Conservation (phyloP, 2,329 filamentous ascomycete species). For the Alternaria rosae region DNA sequence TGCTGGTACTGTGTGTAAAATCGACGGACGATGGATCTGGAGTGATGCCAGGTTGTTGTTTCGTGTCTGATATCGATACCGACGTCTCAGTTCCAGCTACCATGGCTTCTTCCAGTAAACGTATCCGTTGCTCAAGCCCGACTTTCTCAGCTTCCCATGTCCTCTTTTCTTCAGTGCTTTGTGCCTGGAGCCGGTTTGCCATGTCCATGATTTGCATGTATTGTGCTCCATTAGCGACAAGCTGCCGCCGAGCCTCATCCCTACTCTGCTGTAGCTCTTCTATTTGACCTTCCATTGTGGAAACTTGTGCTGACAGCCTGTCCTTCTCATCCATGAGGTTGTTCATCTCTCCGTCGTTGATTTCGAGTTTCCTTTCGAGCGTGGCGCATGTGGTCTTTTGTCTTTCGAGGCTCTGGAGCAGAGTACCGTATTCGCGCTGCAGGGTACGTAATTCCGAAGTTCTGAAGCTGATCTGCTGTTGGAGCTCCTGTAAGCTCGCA, state of each 20-base stretch:
- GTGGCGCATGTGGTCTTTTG: conserved; percentile 59
- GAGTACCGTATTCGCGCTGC: conserved; percentile 62
- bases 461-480: conserved; percentile 63
- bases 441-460: conserved; percentile 61
- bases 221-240: conserved; percentile 56
- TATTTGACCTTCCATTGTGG: conserved; percentile 57
- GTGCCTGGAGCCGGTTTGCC: conserved; percentile 55
- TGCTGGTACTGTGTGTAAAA: neutral
- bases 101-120: conserved; percentile 47
- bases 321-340: conserved; percentile 60
- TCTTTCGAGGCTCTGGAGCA: conserved; percentile 60
- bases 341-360: conserved; percentile 55
- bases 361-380: conserved; percentile 55
- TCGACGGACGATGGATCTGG: neutral
- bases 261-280: conserved; percentile 58
- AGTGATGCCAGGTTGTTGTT: neutral
- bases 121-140: conserved; percentile 47
- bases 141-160: conserved; percentile 52
- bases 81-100: conserved; percentile 24
- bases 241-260: conserved; percentile 55
- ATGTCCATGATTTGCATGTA: conserved; percentile 62
- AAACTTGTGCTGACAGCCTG: conserved; percentile 56
- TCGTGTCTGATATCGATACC: neutral
- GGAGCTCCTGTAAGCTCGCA: conserved; percentile 58
- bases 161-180: conserved; percentile 53